Evolutionary conservation across 1,284 basidiomycete species (phyloP).

Genomic region (Caloboletus firmus): DNA sequence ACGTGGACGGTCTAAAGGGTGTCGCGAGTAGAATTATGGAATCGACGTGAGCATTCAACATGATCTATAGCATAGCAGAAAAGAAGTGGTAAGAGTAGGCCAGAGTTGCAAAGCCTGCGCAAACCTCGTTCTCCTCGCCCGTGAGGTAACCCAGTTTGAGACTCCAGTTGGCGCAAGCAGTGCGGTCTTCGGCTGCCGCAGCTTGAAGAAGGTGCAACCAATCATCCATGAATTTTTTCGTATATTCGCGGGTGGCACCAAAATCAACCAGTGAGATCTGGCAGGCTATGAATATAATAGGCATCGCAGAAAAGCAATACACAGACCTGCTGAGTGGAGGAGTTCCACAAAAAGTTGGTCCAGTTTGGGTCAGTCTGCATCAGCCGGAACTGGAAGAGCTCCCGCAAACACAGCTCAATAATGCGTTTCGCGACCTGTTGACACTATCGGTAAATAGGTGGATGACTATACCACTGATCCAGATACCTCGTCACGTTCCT

Average conservation of each 20-base stretch:
- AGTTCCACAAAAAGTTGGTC: constrained; percentile 95
- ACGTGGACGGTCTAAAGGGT: constrained; percentile 67
- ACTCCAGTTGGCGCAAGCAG: constrained; percentile 75
- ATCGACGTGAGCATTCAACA: constrained; percentile 86
- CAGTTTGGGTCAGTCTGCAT: constrained; percentile 99
- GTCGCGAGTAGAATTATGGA: constrained; percentile 83
- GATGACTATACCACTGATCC: not conserved
- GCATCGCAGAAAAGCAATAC: not conserved
- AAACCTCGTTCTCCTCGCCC: constrained; percentile 80
- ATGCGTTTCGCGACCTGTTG: constrained; percentile 80
- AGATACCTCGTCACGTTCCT: constrained; percentile 75
- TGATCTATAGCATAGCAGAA: constrained; percentile 50
- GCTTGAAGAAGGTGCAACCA: constrained; percentile 84
- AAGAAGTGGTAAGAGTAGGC: not conserved
- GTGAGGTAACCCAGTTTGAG: constrained; percentile 86
- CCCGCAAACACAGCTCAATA: constrained; percentile 84
- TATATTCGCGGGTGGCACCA: constrained; percentile 89
- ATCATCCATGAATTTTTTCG: constrained; percentile 83
- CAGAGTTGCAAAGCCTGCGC: not conserved
- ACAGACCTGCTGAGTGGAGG: constrained; percentile 50
- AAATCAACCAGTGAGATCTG: constrained; percentile 94
- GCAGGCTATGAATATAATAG: not conserved
- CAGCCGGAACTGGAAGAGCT: constrained; percentile 86
- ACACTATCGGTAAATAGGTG: not conserved
- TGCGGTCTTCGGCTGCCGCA: constrained; percentile 70